phyloP scores from a whole-genome alignment of 306 rosid genomes.

The Inga leiocalycina region DNA sequence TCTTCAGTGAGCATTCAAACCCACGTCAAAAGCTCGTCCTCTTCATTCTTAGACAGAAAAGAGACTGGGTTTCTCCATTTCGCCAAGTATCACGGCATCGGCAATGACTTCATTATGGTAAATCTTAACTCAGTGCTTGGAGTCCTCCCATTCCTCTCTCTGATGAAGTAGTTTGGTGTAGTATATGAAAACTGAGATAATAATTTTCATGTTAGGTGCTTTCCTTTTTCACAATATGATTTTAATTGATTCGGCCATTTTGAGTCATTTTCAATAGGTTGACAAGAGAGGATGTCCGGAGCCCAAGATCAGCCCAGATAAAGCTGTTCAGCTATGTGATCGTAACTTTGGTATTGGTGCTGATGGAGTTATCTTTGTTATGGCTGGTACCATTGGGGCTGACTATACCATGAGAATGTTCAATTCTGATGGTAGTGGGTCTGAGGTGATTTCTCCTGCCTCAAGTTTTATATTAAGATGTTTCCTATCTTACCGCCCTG shows the following conservation, averaged over 20 bases:
- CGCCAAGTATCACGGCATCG: slow-evolving; percentile 90
- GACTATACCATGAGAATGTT: slow-evolving; percentile 86
- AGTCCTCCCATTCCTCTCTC: neutral
- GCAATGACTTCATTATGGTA: slow-evolving; percentile 93
- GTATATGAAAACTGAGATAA: slow-evolving; percentile 46
- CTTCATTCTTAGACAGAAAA: slow-evolving; percentile 56
- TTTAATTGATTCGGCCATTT: neutral
- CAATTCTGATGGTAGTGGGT: slow-evolving; percentile 92
- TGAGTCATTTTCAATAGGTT: slow-evolving; percentile 49
- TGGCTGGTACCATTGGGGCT: slow-evolving; percentile 75
- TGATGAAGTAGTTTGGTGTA: slow-evolving; percentile 10
- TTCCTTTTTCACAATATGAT: neutral
- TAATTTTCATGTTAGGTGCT: neutral
- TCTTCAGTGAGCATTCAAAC: slow-evolving; percentile 68
- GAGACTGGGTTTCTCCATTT: slow-evolving; percentile 68
- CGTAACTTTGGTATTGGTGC: slow-evolving; percentile 92
- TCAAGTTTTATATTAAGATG: slow-evolving; percentile 22
- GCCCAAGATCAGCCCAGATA: slow-evolving; percentile 73
- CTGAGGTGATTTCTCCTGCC: slow-evolving; percentile 61
- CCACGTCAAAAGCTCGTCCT: slow-evolving; percentile 47
- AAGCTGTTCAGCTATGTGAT: slow-evolving; percentile 77
- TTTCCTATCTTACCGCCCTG: neutral
- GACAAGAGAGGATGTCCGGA: slow-evolving; percentile 78
- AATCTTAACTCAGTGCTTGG: neutral
- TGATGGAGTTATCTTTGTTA: slow-evolving; percentile 79